Evolutionary conservation across 2,329 filamentous ascomycete species (phyloP).

Genomic region (Ceratocystis lukuohia): DNA sequence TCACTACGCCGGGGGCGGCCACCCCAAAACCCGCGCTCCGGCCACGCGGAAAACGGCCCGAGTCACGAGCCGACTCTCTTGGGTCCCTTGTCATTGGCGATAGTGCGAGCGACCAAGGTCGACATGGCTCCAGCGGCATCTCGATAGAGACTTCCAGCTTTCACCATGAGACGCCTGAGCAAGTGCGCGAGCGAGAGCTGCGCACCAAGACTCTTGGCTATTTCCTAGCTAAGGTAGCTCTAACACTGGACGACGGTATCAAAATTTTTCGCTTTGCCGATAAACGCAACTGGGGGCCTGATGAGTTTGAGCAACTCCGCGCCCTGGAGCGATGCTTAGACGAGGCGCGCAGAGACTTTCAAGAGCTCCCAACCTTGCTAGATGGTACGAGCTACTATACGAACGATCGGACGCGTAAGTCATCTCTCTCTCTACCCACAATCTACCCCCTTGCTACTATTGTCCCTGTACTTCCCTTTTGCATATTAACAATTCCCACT

Average conservation of each 20-base stretch:
- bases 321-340: conserved; percentile 43
- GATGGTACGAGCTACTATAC: conserved; percentile 46
- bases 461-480: not conserved
- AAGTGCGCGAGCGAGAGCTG: conserved; percentile 23
- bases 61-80: conserved; percentile 12
- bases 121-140: not conserved
- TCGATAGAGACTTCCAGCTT: not conserved
- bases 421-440: not conserved
- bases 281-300: conserved; percentile 44
- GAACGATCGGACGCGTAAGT: conserved; percentile 30
- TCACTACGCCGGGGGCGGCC: not conserved
- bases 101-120: not conserved
- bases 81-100: conserved; percentile 1
- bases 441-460: not conserved
- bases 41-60: conserved; percentile 18
- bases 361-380: conserved; percentile 41
- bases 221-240: conserved; percentile 45
- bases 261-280: conserved; percentile 44
- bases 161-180: conserved; percentile 15
- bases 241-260: conserved; percentile 38
- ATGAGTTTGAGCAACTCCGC: conserved; percentile 46
- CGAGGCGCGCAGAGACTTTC: conserved; percentile 47
- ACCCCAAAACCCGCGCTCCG: conserved; percentile 7
- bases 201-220: conserved; percentile 42
- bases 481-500: not conserved